These are phyloP conservation scores for Carex kokanica DNA, from an alignment of 176 grass and related monocot species.

Conservation along the genomic window DNA sequence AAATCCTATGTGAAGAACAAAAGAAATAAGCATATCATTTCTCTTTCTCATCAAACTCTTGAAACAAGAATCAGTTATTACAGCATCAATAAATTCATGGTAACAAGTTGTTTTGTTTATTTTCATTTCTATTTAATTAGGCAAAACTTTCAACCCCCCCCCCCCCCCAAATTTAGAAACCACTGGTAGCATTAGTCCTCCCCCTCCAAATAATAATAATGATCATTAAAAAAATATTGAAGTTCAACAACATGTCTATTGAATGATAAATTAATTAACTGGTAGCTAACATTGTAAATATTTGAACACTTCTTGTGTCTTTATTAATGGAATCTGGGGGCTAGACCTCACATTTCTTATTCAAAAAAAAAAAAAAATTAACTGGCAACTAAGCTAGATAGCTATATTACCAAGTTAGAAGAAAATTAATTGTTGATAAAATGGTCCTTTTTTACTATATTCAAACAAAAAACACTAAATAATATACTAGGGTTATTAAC, in stretches of 20 bases:
- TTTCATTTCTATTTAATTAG: neutral
- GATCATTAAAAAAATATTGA: neutral
- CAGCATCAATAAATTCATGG: conserved; percentile 19
- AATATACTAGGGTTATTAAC: neutral
- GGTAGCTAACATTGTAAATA: too few relatives aligned
- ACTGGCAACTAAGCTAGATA: too few relatives aligned
- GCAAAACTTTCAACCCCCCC: too few relatives aligned
- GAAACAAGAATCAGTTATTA: conserved; percentile 4
- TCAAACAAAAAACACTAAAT: neutral
- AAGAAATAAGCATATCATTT: neutral
- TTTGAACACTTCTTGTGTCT: too few relatives aligned
- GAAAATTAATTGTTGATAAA: neutral
- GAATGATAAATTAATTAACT: neutral
- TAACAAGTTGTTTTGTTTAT: conserved; percentile 1
- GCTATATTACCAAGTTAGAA: too few relatives aligned
- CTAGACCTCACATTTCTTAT: too few relatives aligned
- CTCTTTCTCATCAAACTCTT: conserved; percentile 6
- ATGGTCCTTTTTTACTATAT: neutral
- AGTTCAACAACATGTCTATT: neutral
- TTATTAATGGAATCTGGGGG: too few relatives aligned
- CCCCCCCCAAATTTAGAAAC: too few relatives aligned
- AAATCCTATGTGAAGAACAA: neutral
- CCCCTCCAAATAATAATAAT: neutral
- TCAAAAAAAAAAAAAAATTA: too few relatives aligned
- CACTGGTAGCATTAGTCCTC: neutral